Percentiles rank a stretch among this genome's conserved stretches.
Evolutionary conservation across 306 rosid species (phyloP).

Genomic region (Cicer pinnatifidum): DNA sequence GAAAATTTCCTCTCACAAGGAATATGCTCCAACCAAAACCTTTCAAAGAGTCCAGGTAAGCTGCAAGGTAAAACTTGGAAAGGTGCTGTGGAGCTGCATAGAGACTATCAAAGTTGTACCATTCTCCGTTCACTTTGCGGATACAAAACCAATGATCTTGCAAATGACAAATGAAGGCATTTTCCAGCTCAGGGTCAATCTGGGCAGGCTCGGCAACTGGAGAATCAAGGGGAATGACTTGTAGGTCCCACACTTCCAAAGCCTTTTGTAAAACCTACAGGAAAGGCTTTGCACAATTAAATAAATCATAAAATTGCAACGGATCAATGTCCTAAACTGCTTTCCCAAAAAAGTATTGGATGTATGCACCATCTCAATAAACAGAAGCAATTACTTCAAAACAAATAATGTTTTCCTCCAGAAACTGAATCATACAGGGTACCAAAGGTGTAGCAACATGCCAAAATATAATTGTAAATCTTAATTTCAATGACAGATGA

Average conservation of each 20-base stretch:
- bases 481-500: background rate
- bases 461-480: background rate
- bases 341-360: background rate
- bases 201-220: conserved; percentile 98
- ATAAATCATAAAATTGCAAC: conserved; percentile 23
- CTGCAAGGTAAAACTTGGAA: conserved; percentile 96
- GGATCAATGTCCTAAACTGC: conserved; percentile 24
- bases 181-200: conserved; percentile 92
- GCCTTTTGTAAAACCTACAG: conserved; percentile 96
- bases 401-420: background rate
- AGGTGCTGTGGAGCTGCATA: conserved; percentile 95
- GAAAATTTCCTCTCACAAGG: conserved; percentile 91
- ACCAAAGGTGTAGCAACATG: background rate
- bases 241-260: conserved; percentile 96
- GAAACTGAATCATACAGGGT: background rate
- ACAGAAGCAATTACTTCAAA: conserved; percentile 1
- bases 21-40: conserved; percentile 99
- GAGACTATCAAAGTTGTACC: conserved; percentile 97
- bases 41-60: conserved; percentile 85
- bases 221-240: conserved; percentile 96
- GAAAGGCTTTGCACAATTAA: conserved; percentile 36
- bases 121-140: conserved; percentile 87
- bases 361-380: background rate
- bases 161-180: conserved; percentile 92
- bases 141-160: conserved; percentile 99